A percentile compares a stretch with the other conserved stretches of the same genome.
Evolutionary conservation across 192 early-diverging fungal genomes (phyloP).

Genomic region (Coemansia sp.): DNA sequence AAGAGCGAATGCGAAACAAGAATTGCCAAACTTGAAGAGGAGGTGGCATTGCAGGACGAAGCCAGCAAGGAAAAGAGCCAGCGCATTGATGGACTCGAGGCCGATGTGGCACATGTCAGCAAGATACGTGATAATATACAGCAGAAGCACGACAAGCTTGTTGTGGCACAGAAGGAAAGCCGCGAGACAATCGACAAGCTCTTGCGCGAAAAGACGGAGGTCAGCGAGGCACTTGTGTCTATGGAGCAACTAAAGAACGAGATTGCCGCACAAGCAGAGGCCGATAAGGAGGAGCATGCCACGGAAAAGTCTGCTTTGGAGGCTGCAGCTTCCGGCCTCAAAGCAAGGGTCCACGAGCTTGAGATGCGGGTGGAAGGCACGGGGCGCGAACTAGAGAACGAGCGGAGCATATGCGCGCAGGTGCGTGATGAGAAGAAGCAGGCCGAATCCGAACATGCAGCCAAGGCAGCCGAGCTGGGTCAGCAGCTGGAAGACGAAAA

Average conservation of each 20-base stretch:
- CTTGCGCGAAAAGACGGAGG: slow-evolving; percentile 2
- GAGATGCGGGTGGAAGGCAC: slow-evolving; percentile 11
- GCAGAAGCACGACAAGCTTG: slow-evolving; percentile 33
- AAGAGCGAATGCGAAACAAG: slow-evolving; percentile 6
- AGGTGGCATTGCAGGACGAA: not conserved
- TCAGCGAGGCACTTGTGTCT: slow-evolving; percentile 8
- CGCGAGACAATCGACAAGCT: slow-evolving; percentile 16
- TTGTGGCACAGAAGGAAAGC: slow-evolving; percentile 25
- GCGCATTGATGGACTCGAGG: slow-evolving; percentile 28
- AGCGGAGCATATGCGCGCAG: slow-evolving; percentile 13
- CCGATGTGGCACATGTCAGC: slow-evolving; percentile 29
- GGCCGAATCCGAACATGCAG: slow-evolving; percentile 12
- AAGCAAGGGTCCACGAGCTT: slow-evolving; percentile 1
- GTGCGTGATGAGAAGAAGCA: slow-evolving; percentile 10
- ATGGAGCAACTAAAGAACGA: slow-evolving; percentile 14
- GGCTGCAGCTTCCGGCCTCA: slow-evolving; percentile 9
- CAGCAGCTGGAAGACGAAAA: slow-evolving; percentile 20
- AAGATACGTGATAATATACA: slow-evolving; percentile 43
- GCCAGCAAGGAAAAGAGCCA: slow-evolving; percentile 10
- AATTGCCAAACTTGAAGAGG: slow-evolving; percentile 12
- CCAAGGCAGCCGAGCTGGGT: slow-evolving; percentile 8
- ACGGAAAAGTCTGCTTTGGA: slow-evolving; percentile 18
- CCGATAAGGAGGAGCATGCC: slow-evolving; percentile 12
- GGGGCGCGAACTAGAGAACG: slow-evolving; percentile 7
- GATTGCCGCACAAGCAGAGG: slow-evolving; percentile 10